A percentile compares a stretch with the other conserved stretches of the same genome.
These are phyloP conservation scores for Jacaranda mimosifolia DNA, from an alignment of 257 asterid genomes.

Conservation along the genomic window DNA sequence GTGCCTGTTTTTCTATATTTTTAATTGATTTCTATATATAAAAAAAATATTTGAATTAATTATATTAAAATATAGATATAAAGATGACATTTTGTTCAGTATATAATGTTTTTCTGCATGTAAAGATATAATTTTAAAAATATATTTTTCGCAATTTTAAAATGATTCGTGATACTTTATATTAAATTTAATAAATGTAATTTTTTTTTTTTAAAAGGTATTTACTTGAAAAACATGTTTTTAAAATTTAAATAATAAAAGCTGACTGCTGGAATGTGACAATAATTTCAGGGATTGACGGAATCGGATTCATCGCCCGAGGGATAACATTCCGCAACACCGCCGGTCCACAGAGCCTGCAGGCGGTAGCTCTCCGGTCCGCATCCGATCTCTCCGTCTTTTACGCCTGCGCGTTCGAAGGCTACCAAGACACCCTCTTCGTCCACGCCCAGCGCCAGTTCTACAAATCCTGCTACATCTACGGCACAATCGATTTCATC, in stretches of 20 bases:
- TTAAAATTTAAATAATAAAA: not conserved
- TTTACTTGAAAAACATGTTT: too few relatives aligned
- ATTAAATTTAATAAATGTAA: too few relatives aligned
- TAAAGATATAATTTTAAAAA: too few relatives aligned
- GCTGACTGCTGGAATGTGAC: not conserved
- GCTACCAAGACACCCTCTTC: constrained; percentile 91
- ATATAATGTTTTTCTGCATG: too few relatives aligned
- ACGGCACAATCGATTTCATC: constrained; percentile 87
- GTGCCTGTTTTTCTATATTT: too few relatives aligned
- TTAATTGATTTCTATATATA: too few relatives aligned
- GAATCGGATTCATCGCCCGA: constrained; percentile 84
- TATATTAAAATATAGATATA: too few relatives aligned
- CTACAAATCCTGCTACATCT: constrained; percentile 78
- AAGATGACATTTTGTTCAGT: too few relatives aligned
- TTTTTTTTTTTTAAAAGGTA: too few relatives aligned
- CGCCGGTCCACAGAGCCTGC: constrained; percentile 79
- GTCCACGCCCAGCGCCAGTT: constrained; percentile 95
- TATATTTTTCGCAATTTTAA: too few relatives aligned
- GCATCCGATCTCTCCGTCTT: constrained; percentile 94
- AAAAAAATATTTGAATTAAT: too few relatives aligned
- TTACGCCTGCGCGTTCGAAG: constrained; percentile 76
- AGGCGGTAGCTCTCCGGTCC: constrained; percentile 92
- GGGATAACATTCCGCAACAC: constrained; percentile 89
- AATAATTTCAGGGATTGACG: constrained; percentile 67
- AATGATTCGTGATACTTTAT: too few relatives aligned